Base-by-base conservation (phyloP, 1,284 basidiomycete genomes). In the Cystobasidium pallidum region DNA sequence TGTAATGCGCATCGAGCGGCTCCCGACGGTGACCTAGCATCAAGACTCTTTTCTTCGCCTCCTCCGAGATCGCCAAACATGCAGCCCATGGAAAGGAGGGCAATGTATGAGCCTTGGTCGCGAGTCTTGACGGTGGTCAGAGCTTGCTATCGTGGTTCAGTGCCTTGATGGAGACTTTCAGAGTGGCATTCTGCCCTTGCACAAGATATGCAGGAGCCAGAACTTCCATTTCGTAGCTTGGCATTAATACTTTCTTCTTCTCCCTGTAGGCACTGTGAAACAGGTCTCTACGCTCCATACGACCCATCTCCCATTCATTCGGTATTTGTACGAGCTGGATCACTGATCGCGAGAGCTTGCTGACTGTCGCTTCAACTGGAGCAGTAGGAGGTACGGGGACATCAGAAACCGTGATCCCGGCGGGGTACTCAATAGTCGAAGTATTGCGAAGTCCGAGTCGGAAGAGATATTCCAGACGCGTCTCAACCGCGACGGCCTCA, bases 1-100 rank as follows among this genome's bases (percentile, higher is more conserved):
- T 65, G 43, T 17, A 19, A 24, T 65, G 45, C 4, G 8, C 28
- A 19, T 51, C 24, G 15, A 28, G 11, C 43, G 24, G 8, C 34
- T 11, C 63, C 21, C 26, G n/a, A 15, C 34, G 43, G 21, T 10
- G 6, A 11, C 47, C 45, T 19, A 65, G 63, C 30, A n/a, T 28
- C 17, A 65, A 32, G 2, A 65, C n/a, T 30, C 59, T 45, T 19
- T 65, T 6, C 45, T 52, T 28, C 32, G 21, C 63, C 26, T 54
- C 32, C n/a, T 17, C 19, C 21, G 65, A n/a, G 2, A 34, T 28
- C 4, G 28, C 51, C 24, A 66, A 66, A 13, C 21, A 39, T 24
- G 65, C 65, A 8, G 65, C 65, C 65, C 65, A 66, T 57, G 49
- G 52, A n/a, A 39, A 66, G 26, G 65, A 15, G 30, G 47, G 52